Conservation (phyloP, 306 rosid species). For the Cucurbita argyrosperma region DNA sequence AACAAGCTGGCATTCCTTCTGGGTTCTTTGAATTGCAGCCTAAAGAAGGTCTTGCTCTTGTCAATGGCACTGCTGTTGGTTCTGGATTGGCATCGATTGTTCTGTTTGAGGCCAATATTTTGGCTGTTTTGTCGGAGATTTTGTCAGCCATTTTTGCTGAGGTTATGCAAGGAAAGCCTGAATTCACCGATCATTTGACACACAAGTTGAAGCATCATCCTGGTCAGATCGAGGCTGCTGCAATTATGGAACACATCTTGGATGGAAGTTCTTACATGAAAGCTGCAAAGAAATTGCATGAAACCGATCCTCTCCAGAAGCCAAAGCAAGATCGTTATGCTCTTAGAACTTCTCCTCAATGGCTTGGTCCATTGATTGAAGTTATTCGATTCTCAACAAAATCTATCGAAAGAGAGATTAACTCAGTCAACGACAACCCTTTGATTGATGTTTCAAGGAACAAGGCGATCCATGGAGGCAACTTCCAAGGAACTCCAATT, state of each 20-base stretch:
- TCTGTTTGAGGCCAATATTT: slow-evolving; percentile 58
- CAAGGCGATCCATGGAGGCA: slow-evolving; percentile 79
- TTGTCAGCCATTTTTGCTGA: slow-evolving; percentile 64
- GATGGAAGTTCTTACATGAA: no score
- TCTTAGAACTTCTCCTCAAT: slow-evolving; percentile 75
- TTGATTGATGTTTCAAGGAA: slow-evolving; percentile 85
- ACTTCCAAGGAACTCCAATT: slow-evolving; percentile 86
- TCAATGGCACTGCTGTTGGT: not conserved
- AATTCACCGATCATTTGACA: slow-evolving; percentile 71
- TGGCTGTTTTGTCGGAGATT: slow-evolving; percentile 50
- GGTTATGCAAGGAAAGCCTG: slow-evolving; percentile 77
- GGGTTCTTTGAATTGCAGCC: slow-evolving; percentile 81
- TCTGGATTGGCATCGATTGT: slow-evolving; percentile 37
- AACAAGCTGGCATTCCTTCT: slow-evolving; percentile 26
- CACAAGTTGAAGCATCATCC: slow-evolving; percentile 88
- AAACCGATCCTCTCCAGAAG: slow-evolving; percentile 63
- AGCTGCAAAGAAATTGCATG: slow-evolving; percentile 48
- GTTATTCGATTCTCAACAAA: slow-evolving; percentile 69
- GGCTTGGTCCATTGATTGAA: slow-evolving; percentile 85
- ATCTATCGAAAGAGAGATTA: slow-evolving; percentile 77
- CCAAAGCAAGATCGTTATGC: slow-evolving; percentile 87
- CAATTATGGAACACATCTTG: slow-evolving; percentile 66
- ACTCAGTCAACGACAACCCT: slow-evolving; percentile 84
- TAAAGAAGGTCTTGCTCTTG: slow-evolving; percentile 66
- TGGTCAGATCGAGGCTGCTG: slow-evolving; percentile 89